These are phyloP conservation scores for Fusarium veterinarium DNA, from an alignment of 2,329 filamentous ascomycete genomes.

Conservation along the genomic window DNA sequence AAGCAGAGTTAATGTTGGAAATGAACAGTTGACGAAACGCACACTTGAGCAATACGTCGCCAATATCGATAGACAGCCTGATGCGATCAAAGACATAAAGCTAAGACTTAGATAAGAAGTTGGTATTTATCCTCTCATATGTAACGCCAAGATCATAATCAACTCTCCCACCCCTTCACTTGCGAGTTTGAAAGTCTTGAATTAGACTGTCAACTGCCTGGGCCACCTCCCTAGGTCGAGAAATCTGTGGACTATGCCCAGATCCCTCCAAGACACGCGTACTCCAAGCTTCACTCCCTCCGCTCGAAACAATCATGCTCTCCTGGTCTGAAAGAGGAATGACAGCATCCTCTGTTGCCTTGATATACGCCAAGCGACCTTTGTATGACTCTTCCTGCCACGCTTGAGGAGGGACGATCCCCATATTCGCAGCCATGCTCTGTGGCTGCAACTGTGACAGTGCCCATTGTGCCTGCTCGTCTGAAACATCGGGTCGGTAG, in stretches of 20 bases:
- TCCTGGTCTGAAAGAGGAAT: neutral
- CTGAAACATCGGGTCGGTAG: neutral
- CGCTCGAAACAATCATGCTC: neutral
- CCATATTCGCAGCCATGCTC: neutral
- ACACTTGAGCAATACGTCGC: too few relatives aligned
- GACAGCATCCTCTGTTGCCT: neutral
- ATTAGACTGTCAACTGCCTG: neutral
- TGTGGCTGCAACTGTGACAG: neutral
- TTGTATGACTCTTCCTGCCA: neutral
- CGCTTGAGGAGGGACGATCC: neutral
- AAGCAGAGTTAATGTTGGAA: neutral
- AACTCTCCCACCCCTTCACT: accelerated
- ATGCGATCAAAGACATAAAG: neutral
- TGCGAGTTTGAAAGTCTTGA: neutral
- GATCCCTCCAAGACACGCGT: neutral
- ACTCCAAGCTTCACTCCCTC: neutral
- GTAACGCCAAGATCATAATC: neutral
- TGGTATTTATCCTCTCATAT: accelerated
- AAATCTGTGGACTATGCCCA: neutral
- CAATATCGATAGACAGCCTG: neutral
- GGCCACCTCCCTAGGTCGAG: neutral
- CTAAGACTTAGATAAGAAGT: accelerated
- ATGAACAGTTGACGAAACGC: too few relatives aligned
- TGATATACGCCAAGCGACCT: neutral
- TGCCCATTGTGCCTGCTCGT: neutral